Conservation (phyloP, 805 yeast species). For the Allodekkera sacchari region DNA sequence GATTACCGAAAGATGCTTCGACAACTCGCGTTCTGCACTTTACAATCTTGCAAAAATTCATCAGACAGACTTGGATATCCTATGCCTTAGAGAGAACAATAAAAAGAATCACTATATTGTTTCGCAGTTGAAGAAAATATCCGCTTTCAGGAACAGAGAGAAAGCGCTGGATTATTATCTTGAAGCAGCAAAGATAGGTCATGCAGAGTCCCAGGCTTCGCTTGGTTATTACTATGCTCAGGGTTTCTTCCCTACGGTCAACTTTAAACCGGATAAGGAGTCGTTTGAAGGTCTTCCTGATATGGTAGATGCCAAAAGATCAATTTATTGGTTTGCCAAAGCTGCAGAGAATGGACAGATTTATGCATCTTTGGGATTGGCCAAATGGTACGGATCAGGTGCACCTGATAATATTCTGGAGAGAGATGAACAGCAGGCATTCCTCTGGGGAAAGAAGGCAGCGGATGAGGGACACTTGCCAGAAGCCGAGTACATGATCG, state of each 20-base stretch:
- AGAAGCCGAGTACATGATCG: conserved; percentile 63
- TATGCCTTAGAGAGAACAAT: conserved; percentile 16
- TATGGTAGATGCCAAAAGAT: conserved; percentile 41
- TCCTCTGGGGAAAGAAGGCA: conserved; percentile 56
- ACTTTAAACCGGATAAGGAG: conserved; percentile 25
- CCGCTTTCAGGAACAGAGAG: conserved; percentile 26
- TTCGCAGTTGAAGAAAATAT: conserved; percentile 23
- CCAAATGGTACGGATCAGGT: conserved; percentile 76
- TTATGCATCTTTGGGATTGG: conserved; percentile 61
- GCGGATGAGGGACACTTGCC: conserved; percentile 46
- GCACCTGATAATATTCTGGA: conserved; percentile 38
- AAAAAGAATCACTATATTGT: conserved; percentile 26
- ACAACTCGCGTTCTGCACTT: conserved; percentile 26
- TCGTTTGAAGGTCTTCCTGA: conserved; percentile 20
- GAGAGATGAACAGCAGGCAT: conserved; percentile 57
- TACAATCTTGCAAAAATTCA: conserved; percentile 28
- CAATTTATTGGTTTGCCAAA: conserved; percentile 67
- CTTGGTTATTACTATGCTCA: conserved; percentile 68
- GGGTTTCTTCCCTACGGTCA: conserved; percentile 35
- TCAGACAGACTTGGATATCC: conserved; percentile 25
- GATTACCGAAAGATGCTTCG: conserved; percentile 25
- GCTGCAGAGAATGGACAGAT: conserved; percentile 61
- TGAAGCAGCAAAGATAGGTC: conserved; percentile 51
- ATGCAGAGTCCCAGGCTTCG: conserved; percentile 61
- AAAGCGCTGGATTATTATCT: conserved; percentile 45